A percentile compares a stretch with the other conserved stretches of the same genome.
phyloP scores from a whole-genome alignment of 805 yeast genomes.

The Lachancea meyersii region DNA sequence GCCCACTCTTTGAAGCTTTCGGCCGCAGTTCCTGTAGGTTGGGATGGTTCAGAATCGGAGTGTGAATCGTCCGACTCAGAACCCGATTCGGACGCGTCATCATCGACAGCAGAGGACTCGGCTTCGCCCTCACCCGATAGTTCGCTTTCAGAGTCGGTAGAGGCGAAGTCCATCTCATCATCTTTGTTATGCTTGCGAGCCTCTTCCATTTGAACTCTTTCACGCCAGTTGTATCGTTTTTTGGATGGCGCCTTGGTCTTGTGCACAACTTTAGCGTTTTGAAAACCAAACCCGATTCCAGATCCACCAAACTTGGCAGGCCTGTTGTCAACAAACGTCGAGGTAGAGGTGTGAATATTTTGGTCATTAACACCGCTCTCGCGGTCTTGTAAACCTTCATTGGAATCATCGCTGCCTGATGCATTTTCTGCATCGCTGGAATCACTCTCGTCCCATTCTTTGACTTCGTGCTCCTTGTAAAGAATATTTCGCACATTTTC shows the following conservation, averaged over 20 bases:
- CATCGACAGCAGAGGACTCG: constrained; percentile 18
- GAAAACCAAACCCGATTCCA: constrained; percentile 68
- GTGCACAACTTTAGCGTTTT: constrained; percentile 45
- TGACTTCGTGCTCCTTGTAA: constrained; percentile 61
- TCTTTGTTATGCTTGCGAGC: constrained; percentile 41
- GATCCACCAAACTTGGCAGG: constrained; percentile 54
- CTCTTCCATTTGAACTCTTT: constrained; percentile 43
- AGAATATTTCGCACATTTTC: constrained; percentile 55
- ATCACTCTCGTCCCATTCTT: constrained; percentile 50
- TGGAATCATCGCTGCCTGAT: constrained; percentile 29
- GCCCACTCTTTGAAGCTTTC: constrained; percentile 86
- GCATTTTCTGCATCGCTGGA: constrained; percentile 15
- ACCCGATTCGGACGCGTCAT: constrained; percentile 25
- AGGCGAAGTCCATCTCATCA: constrained; percentile 56
- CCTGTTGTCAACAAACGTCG: constrained; percentile 64
- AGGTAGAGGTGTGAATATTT: constrained; percentile 21
- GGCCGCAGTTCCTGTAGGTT: constrained; percentile 38
- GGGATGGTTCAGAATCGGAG: constrained; percentile 24
- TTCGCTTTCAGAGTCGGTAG: constrained; percentile 25
- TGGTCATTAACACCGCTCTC: constrained; percentile 20
- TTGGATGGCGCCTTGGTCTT: constrained; percentile 32
- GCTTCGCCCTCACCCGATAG: constrained; percentile 26
- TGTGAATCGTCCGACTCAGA: constrained; percentile 10
- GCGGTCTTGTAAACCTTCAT: constrained; percentile 15
- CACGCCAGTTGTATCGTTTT: constrained; percentile 72